These are phyloP conservation scores for Arbutus unedo DNA, from an alignment of 148 eudicot species.

Conservation along the genomic window DNA sequence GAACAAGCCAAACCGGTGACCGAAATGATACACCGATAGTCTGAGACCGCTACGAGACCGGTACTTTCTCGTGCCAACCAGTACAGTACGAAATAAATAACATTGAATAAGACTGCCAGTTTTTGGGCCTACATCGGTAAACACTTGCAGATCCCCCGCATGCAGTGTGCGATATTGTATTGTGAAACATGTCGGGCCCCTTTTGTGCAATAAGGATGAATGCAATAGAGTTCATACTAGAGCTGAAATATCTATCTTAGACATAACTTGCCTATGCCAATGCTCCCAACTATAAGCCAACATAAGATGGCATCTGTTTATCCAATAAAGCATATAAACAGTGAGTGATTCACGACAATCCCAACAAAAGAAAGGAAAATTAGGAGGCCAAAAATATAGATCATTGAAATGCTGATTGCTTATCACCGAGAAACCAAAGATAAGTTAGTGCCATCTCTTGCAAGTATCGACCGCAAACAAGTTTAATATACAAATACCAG, in stretches of 20 bases:
- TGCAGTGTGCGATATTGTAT: neutral
- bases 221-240: neutral
- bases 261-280: neutral
- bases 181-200: neutral
- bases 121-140: neutral
- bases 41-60: too few relatives aligned
- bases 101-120: too few relatives aligned
- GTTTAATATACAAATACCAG: slow-evolving; percentile 11
- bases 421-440: neutral
- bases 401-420: neutral
- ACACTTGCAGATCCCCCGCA: neutral
- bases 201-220: neutral
- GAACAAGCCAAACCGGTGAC: too few relatives aligned
- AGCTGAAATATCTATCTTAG: neutral
- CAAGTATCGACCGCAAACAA: neutral
- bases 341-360: neutral
- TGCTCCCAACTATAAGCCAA: neutral
- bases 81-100: too few relatives aligned
- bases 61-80: too few relatives aligned
- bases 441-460: neutral
- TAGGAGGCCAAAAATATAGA: neutral
- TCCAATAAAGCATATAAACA: neutral
- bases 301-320: neutral
- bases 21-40: too few relatives aligned
- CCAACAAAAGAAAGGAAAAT: neutral